A percentile compares a stretch with the other conserved stretches of the same genome.
These are phyloP conservation scores for Eutrema heterophyllum DNA, from an alignment of 345 rosid species.

Conservation along the genomic window DNA sequence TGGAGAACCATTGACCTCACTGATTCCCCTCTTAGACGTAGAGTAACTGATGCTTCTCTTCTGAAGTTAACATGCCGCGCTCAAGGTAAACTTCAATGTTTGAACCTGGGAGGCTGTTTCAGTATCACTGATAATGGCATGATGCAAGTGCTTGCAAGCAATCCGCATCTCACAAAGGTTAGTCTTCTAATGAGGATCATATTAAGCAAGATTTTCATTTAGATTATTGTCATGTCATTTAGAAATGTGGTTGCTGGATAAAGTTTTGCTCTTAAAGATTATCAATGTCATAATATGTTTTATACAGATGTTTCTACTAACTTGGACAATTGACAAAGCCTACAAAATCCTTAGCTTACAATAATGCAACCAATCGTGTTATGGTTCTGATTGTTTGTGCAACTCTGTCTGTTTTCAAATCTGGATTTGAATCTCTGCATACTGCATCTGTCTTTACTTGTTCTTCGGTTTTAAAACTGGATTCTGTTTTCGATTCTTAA, in stretches of 20 bases:
- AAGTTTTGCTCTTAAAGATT: neutral
- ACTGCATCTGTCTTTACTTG: neutral
- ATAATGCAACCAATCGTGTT: neutral
- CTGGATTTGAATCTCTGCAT: neutral
- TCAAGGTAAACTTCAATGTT: conserved; percentile 21
- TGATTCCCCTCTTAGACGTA: neutral
- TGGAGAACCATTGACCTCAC: conserved; percentile 24
- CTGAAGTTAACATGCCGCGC: conserved; percentile 23
- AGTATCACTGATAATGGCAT: conserved; percentile 30
- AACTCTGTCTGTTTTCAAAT: neutral
- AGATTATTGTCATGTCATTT: no score
- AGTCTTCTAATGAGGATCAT: neutral
- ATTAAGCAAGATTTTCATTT: neutral
- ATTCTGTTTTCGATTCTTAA: neutral
- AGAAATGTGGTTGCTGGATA: neutral
- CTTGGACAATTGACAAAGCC: neutral
- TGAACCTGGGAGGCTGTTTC: conserved; percentile 21
- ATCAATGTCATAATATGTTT: no score
- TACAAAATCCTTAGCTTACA: neutral
- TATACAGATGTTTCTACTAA: neutral
- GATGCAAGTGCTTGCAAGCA: conserved; percentile 27
- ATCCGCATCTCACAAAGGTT: conserved; percentile 30
- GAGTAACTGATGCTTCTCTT: conserved; percentile 21
- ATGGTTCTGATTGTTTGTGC: neutral
- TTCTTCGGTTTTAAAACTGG: neutral